Conservation (phyloP, 176 grass and related monocot species). For the Triticum monococcum region DNA sequence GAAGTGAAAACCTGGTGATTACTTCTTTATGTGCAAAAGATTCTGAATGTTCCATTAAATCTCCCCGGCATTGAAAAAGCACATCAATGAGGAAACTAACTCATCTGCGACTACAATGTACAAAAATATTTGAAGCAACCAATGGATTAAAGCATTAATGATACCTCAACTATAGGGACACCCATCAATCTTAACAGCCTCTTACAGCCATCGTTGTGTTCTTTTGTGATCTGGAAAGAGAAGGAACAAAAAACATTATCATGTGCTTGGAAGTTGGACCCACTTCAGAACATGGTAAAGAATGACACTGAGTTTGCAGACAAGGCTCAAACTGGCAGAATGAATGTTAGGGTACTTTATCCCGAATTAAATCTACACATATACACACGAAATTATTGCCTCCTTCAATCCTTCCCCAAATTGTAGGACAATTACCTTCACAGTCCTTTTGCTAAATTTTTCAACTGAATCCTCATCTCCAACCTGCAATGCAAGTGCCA, state of each 20-base stretch:
- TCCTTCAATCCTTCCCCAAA: conserved; percentile 12
- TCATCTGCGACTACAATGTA: not conserved
- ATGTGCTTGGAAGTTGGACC: conserved; percentile 3
- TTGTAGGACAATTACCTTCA: conserved; percentile 51
- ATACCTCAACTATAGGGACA: conserved; percentile 81
- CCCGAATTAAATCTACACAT: not conserved
- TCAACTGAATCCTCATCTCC: conserved; percentile 77
- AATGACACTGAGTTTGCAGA: not conserved
- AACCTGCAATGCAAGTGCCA: conserved; percentile 52
- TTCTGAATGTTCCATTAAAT: not conserved
- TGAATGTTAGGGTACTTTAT: conserved; percentile 12
- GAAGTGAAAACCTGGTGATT: not conserved
- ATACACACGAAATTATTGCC: not conserved
- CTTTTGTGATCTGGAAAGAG: conserved; percentile 54
- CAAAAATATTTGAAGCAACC: not conserved
- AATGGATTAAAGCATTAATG: not conserved
- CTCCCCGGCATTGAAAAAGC: conserved; percentile 3
- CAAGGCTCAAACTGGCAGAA: not conserved
- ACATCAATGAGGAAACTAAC: conserved; percentile 3
- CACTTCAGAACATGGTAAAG: not conserved
- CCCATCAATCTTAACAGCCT: conserved; percentile 83
- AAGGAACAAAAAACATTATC: not conserved
- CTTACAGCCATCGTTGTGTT: conserved; percentile 92
- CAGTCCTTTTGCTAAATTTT: conserved; percentile 93
- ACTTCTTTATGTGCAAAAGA: conserved; percentile 4